Evolutionary conservation across 179 eudicot species (phyloP).

Genomic region (Beta lomatogona): DNA sequence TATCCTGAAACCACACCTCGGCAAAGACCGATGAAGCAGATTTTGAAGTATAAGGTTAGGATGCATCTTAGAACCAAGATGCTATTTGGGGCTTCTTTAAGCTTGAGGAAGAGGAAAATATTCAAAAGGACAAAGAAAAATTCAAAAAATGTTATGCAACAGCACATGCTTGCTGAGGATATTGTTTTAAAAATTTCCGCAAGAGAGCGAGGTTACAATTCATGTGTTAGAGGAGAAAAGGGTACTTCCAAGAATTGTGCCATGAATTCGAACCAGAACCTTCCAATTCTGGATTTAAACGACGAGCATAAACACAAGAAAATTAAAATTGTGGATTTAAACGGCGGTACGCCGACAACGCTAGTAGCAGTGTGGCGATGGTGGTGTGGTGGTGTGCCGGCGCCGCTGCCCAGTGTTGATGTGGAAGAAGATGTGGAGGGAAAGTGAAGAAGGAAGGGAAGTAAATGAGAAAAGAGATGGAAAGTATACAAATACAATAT

Average conservation of each 20-base stretch:
- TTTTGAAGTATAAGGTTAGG: conserved; percentile 32
- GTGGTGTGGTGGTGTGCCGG: too few species aligned
- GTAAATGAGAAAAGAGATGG: too few species aligned
- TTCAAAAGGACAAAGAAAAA: conserved; percentile 47
- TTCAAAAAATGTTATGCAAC: conserved; percentile 25
- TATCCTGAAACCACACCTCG: conserved; percentile 16
- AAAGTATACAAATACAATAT: too few species aligned
- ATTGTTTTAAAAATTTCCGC: conserved; percentile 20
- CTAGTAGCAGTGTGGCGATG: too few species aligned
- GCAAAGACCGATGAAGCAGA: conserved; percentile 39
- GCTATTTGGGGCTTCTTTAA: conserved; percentile 47
- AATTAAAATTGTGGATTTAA: too few species aligned
- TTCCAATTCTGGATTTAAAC: conserved; percentile 2
- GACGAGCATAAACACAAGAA: conserved; percentile 33
- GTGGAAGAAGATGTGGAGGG: too few species aligned
- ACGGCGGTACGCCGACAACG: too few species aligned
- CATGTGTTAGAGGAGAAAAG: conserved; percentile 20
- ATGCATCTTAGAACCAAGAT: conserved; percentile 61
- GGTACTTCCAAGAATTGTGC: conserved; percentile 21
- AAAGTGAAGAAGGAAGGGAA: too few species aligned
- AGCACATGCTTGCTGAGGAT: conserved; percentile 27
- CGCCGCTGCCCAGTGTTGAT: too few species aligned
- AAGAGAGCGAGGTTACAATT: conserved; percentile 9
- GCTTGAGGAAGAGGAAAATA: conserved; percentile 49
- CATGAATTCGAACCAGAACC: neutral